Evolutionary conservation across 2,329 filamentous ascomycete genomes (phyloP).

Genomic region (Pseudogymnoascus sp.): DNA sequence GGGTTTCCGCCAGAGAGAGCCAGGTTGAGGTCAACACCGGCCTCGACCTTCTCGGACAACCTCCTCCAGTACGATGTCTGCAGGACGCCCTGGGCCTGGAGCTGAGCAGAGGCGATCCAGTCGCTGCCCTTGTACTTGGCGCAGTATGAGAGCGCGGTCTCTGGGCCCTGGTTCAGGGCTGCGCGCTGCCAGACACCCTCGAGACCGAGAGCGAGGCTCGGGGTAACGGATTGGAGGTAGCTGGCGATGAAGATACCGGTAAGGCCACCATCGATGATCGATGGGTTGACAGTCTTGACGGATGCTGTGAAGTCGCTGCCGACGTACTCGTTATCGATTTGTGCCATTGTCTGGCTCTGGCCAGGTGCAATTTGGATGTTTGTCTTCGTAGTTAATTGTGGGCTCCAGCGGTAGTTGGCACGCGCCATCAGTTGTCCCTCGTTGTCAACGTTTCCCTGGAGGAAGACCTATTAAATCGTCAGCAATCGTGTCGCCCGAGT

Average conservation of each 20-base stretch:
- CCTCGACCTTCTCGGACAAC: conserved; percentile 91
- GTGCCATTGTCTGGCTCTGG: conserved; percentile 75
- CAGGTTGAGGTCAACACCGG: conserved; percentile 88
- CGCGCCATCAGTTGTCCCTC: conserved; percentile 79
- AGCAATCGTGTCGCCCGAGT: conserved; percentile 14
- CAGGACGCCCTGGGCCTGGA: conserved; percentile 72
- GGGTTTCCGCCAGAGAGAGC: conserved; percentile 55
- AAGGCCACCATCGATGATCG: conserved; percentile 78
- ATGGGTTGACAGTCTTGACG: conserved; percentile 94
- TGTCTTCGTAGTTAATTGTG: conserved; percentile 75
- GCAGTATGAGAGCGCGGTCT: conserved; percentile 83
- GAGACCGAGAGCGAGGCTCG: conserved; percentile 76
- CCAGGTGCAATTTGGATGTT: conserved; percentile 77
- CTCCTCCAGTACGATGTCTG: conserved; percentile 91
- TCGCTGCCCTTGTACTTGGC: conserved; percentile 85
- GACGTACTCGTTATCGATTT: conserved; percentile 92
- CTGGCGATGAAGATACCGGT: conserved; percentile 94
- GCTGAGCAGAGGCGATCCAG: conserved; percentile 87
- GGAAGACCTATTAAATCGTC: conserved; percentile 61
- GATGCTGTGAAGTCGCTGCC: conserved; percentile 90
- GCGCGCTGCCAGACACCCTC: conserved; percentile 92
- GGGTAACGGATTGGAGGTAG: conserved; percentile 90
- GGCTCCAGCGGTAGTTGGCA: conserved; percentile 87
- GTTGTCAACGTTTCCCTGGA: conserved; percentile 93
- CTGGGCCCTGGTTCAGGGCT: conserved; percentile 77